These are phyloP conservation scores for Micractinium conductrix DNA, from an alignment of 139 green algal species.

Conservation along the genomic window DNA sequence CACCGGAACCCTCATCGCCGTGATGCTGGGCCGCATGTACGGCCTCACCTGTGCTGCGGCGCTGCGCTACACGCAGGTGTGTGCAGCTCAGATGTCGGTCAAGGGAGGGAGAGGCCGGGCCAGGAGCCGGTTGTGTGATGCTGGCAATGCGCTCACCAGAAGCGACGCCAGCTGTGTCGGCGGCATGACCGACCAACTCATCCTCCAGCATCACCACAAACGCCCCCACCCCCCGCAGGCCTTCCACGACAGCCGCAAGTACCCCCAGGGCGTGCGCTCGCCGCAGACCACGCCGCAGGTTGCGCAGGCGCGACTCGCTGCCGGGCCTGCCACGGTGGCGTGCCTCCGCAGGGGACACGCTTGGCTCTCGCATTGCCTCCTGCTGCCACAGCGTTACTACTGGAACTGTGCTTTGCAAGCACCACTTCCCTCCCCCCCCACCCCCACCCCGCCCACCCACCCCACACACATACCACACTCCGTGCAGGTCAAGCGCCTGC, in stretches of 20 bases:
- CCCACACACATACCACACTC: no score
- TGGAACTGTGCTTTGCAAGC: no score
- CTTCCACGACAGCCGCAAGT: constrained; percentile 79
- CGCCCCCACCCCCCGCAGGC: constrained; percentile 41
- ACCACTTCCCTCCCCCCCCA: neutral
- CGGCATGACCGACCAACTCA: no score
- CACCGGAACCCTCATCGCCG: constrained; percentile 63
- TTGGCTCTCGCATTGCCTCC: no score
- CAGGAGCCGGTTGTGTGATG: neutral
- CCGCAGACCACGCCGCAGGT: constrained; percentile 81
- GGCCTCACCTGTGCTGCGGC: constrained; percentile 65
- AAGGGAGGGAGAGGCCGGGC: no score
- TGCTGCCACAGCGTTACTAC: neutral
- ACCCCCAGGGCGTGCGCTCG: constrained; percentile 78
- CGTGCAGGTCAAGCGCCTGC: constrained; percentile 40
- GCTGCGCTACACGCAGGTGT: constrained; percentile 68
- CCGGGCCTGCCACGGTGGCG: no score
- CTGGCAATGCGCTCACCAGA: no score
- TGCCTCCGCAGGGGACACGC: no score
- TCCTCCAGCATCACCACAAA: no score
- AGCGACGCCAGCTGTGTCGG: no score
- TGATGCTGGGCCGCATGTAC: constrained; percentile 81
- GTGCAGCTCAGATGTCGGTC: no score
- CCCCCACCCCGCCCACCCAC: no score
- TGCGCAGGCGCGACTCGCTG: constrained; percentile 69